Evolutionary conservation across 1,284 basidiomycete genomes (phyloP).

Genomic region (Coniferiporia weirii): DNA sequence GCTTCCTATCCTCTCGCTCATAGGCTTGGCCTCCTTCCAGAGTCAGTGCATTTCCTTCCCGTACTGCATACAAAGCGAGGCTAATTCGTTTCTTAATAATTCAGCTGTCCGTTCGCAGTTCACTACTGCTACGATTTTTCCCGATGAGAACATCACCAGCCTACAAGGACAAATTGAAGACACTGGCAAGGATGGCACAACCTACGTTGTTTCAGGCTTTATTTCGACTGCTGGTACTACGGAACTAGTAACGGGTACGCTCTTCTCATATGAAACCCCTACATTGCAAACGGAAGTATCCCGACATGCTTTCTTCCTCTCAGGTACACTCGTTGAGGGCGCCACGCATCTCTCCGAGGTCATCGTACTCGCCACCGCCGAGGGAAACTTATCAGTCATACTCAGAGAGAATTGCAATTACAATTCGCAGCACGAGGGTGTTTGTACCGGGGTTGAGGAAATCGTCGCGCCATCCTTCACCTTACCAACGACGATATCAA

Average conservation of each 20-base stretch:
- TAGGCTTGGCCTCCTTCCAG: neutral
- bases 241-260: too few relatives aligned
- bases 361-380: neutral
- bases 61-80: too few relatives aligned
- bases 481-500: too few relatives aligned
- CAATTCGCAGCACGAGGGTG: neutral
- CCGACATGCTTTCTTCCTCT: neutral
- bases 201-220: conserved; percentile 2
- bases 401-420: neutral
- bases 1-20: neutral
- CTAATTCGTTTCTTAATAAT: too few relatives aligned
- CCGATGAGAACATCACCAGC: neutral
- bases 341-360: neutral
- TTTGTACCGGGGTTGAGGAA: neutral
- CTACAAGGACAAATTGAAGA: conserved; percentile 1
- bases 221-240: neutral
- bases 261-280: too few relatives aligned
- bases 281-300: too few relatives aligned
- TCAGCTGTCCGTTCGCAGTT: neutral
- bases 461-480: neutral
- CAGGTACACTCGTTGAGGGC: conserved; percentile 10
- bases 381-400: neutral
- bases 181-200: conserved; percentile 8
- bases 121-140: neutral
- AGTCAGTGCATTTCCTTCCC: too few relatives aligned